A percentile compares a stretch with the other conserved stretches of the same genome.
phyloP scores from a whole-genome alignment of 2,329 filamentous ascomycete species.

The Celoporthe dispersa region DNA sequence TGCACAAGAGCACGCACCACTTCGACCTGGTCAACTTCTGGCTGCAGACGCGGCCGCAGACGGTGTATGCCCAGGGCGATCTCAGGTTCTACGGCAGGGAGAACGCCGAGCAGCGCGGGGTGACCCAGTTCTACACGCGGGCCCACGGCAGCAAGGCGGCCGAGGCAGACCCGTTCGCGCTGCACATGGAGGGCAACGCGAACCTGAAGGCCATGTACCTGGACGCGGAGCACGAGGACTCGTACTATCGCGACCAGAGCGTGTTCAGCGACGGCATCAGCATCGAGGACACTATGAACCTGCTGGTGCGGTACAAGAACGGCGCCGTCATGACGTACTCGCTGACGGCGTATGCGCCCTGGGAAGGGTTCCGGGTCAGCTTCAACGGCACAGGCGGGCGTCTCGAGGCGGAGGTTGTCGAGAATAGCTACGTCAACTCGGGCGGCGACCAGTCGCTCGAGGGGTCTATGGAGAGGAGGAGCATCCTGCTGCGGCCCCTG shows the following conservation, averaged over 20 bases:
- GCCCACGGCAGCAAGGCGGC: slow-evolving; percentile 56
- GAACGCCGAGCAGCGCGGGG: slow-evolving; percentile 61
- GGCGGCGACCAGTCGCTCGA: slow-evolving; percentile 61
- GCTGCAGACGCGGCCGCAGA: slow-evolving; percentile 58
- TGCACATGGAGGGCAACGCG: slow-evolving; percentile 56
- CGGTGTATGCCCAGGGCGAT: slow-evolving; percentile 62
- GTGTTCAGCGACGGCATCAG: slow-evolving; percentile 67
- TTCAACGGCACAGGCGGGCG: slow-evolving; percentile 64
- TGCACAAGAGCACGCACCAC: slow-evolving; percentile 68
- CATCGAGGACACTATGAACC: slow-evolving; percentile 67
- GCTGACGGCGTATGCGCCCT: slow-evolving; percentile 64
- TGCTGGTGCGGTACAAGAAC: slow-evolving; percentile 61
- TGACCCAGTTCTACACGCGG: slow-evolving; percentile 54
- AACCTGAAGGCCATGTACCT: slow-evolving; percentile 63
- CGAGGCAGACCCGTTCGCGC: slow-evolving; percentile 60
- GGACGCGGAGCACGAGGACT: slow-evolving; percentile 66
- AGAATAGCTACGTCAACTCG: slow-evolving; percentile 65
- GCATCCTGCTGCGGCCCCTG: slow-evolving; percentile 55
- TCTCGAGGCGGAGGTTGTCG: slow-evolving; percentile 65
- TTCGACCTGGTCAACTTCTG: slow-evolving; percentile 69
- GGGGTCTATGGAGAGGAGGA: slow-evolving; percentile 54
- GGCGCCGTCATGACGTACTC: slow-evolving; percentile 64
- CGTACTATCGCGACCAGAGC: slow-evolving; percentile 64
- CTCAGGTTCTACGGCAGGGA: slow-evolving; percentile 65
- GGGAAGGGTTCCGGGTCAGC: slow-evolving; percentile 62